Percentiles rank a stretch among this genome's conserved stretches.
phyloP scores from a whole-genome alignment of 208 protist genomes.

The Trichomonas gallinae region DNA sequence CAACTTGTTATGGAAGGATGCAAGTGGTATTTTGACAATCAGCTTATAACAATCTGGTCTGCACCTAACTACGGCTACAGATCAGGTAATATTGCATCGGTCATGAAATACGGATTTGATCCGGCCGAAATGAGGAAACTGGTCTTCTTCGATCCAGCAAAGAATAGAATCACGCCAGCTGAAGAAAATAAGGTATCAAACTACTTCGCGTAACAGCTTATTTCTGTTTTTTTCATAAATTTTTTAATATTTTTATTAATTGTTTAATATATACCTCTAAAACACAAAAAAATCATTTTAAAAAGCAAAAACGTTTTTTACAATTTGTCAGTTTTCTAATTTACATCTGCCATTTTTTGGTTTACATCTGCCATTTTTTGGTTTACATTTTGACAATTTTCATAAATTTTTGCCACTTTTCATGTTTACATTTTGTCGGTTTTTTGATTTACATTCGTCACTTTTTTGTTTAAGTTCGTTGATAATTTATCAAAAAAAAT shows the following conservation, averaged over 20 bases:
- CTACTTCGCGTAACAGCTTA: neutral
- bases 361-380: too few relatives aligned
- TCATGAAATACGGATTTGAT: slow-evolving; percentile 51
- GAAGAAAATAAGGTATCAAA: neutral
- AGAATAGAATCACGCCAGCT: neutral
- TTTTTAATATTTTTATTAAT: too few relatives aligned
- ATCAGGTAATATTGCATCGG: neutral
- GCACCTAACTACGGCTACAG: slow-evolving; percentile 55
- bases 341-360: too few relatives aligned
- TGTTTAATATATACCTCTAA: too few relatives aligned
- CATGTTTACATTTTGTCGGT: too few relatives aligned
- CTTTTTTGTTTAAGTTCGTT: neutral
- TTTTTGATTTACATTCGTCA: too few relatives aligned
- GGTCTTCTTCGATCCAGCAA: neutral
- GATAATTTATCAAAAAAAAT: neutral
- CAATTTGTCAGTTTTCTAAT: too few relatives aligned
- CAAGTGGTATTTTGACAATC: slow-evolving; percentile 38
- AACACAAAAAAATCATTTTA: too few relatives aligned
- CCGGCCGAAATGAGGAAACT: neutral
- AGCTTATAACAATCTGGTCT: slow-evolving; percentile 68
- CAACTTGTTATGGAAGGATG: slow-evolving; percentile 86
- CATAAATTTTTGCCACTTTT: too few relatives aligned
- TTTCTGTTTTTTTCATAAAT: too few relatives aligned
- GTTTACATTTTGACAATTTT: too few relatives aligned
- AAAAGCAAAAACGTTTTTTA: too few relatives aligned